These are phyloP conservation scores for Trichophyton mentagrophytes DNA, from an alignment of 2,329 filamentous ascomycete genomes.

Conservation along the genomic window DNA sequence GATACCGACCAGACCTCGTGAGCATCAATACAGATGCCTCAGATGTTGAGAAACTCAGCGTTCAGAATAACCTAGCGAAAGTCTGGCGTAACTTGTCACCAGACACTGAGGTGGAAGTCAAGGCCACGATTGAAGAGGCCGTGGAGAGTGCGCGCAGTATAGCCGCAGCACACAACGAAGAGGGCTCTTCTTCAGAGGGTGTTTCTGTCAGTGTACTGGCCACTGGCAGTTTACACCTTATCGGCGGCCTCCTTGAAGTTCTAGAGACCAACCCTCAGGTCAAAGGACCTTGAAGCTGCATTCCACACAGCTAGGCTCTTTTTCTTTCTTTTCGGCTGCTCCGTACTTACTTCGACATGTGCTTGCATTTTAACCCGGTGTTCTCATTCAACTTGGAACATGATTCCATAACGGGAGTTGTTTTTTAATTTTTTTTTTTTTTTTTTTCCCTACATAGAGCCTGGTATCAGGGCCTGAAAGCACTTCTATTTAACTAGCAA, in stretches of 20 bases:
- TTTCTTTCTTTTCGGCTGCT: too few species aligned
- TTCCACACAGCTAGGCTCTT: too few species aligned
- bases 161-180: constrained; percentile 23
- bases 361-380: neutral
- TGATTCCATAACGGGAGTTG: neutral
- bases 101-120: constrained; percentile 42
- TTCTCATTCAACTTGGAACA: constrained; percentile 2
- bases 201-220: constrained; percentile 50
- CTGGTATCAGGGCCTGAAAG: neutral
- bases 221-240: constrained; percentile 75
- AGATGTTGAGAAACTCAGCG: constrained; percentile 46
- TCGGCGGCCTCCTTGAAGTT: constrained; percentile 63
- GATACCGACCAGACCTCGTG: constrained; percentile 52
- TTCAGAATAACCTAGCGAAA: constrained; percentile 55
- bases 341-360: too few species aligned
- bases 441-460: neutral
- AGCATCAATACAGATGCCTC: constrained; percentile 48
- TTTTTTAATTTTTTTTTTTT: neutral
- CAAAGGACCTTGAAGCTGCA: neutral
- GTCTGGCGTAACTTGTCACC: constrained; percentile 48
- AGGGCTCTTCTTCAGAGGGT: constrained; percentile 8
- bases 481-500: neutral
- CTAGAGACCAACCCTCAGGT: constrained; percentile 37
- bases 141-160: constrained; percentile 44
- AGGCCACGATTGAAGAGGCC: constrained; percentile 57